Percentiles rank a stretch among this genome's conserved stretches.
Conservation (phyloP, 2,329 filamentous ascomycete genomes). For the Aspergillus amoenus region DNA sequence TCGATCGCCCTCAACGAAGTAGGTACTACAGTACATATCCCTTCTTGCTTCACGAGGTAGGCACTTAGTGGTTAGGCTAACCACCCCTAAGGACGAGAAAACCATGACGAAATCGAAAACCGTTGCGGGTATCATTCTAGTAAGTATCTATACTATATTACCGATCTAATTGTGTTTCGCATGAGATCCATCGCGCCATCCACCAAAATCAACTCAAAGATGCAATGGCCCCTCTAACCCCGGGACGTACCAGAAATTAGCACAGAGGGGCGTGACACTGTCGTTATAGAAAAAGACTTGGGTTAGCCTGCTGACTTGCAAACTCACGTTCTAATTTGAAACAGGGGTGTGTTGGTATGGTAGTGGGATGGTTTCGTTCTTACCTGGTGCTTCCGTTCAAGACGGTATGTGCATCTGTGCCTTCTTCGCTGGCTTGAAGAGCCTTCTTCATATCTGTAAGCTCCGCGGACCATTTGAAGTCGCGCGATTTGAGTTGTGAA, state of each 20-base stretch:
- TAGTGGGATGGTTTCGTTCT: neutral
- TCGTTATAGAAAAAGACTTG: constrained; percentile 1
- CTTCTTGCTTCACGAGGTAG: too few relatives aligned
- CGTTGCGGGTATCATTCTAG: constrained; percentile 27
- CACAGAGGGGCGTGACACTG: constrained; percentile 82
- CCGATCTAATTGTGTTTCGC: constrained; percentile 5
- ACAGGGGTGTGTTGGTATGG: neutral
- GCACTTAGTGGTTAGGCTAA: too few relatives aligned
- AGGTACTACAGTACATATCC: too few relatives aligned
- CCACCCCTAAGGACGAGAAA: neutral
- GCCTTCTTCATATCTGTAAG: constrained; percentile 83
- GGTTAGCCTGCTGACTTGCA: neutral
- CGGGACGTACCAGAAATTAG: constrained; percentile 81
- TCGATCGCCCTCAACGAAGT: too few relatives aligned
- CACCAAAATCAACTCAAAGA: constrained; percentile 49
- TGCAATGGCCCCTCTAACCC: constrained; percentile 66
- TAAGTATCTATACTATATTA: constrained; percentile 10
- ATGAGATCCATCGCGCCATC: neutral
- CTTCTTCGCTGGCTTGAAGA: constrained; percentile 70
- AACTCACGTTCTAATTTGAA: neutral
- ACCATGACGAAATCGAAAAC: constrained; percentile 18
- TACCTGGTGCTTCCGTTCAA: constrained; percentile 80
- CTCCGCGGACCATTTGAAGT: constrained; percentile 87
- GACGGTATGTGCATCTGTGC: constrained; percentile 88
- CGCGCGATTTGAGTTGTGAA: constrained; percentile 62